Evolutionary conservation across 805 yeast genomes (phyloP), one percentile per base, ranked within the genome.

Genomic region (Kregervanrija pseudodelftensis): DNA sequence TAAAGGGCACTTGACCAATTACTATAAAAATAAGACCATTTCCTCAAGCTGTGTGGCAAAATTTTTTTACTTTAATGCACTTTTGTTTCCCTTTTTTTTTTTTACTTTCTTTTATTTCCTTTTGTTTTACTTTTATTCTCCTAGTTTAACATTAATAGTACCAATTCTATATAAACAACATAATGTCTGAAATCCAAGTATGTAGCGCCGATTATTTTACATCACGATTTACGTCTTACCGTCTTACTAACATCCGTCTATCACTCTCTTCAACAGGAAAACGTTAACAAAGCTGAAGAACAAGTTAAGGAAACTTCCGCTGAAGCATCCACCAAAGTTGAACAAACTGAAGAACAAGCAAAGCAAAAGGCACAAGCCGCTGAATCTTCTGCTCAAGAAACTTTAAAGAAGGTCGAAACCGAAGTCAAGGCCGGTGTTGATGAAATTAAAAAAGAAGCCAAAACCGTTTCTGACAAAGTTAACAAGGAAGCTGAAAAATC

Each of bases 321-420:
- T 14, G 35, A 33, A 33, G 11, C 35, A 33, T n/a, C 35, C 35
- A n/a, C 35, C 16, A 54, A 57, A 46, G 42, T 52, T 33, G 58
- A 51, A 22, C 52, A 53, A 34, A 41, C 52, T 13, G 46, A 37
- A 32, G 40, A 40, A 47, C 51, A 50, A 54, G 59, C 13, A 44
- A 40, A 37, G 15, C 35, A 44, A 48, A 54, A 47, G 52, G 58
- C 13, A 43, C 41, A 39, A 31, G 33, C 30, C 14, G 39, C 14
- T 39, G 35, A 22, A 22, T 5, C 28, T 22, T 22, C 53, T 8
- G 39, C 36, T 22, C 28, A 22, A 22, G 28, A 22, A 22, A 22
- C 28, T 22, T 22, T 22, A 22, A 36, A 43, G 47, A 53, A 48
- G 52, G 58, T 22, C 44, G 45, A 22, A 33, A 12, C 15, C 10